Evolutionary conservation across 768 basidiomycete species (phyloP).

Genomic region (Macrolepiota dolichaula): DNA sequence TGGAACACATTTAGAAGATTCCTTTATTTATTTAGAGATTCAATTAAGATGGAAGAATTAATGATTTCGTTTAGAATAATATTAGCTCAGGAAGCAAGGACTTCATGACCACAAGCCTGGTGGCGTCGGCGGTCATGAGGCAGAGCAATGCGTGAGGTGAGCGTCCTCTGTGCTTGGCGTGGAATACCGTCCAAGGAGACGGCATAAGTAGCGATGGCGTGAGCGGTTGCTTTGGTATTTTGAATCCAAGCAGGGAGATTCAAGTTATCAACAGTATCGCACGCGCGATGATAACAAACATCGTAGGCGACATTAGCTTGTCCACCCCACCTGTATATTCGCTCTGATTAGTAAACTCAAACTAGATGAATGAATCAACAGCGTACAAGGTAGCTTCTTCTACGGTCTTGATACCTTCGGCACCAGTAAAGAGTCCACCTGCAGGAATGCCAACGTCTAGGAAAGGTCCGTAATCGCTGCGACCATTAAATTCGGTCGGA

Average conservation of each 20-base stretch:
- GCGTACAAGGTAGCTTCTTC: conserved; percentile 22
- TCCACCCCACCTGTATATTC: conserved; percentile 24
- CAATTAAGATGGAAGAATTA: too few species aligned
- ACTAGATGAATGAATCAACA: neutral
- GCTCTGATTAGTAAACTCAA: neutral
- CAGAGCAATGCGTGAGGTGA: conserved; percentile 9
- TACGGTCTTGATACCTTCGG: conserved; percentile 25
- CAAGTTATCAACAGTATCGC: conserved; percentile 26
- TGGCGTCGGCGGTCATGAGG: conserved; percentile 18
- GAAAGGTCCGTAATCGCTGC: conserved; percentile 30
- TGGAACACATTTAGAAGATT: too few species aligned
- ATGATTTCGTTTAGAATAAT: too few species aligned
- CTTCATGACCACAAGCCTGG: conserved; percentile 16
- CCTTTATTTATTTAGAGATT: too few species aligned
- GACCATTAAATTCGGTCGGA: conserved; percentile 22
- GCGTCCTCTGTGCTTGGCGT: neutral
- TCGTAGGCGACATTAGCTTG: conserved; percentile 26
- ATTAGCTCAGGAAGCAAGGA: neutral
- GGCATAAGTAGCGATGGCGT: conserved; percentile 24
- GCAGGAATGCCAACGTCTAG: conserved; percentile 27
- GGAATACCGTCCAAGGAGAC: conserved; percentile 23
- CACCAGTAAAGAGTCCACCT: conserved; percentile 28
- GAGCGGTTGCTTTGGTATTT: conserved; percentile 23
- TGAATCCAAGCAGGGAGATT: conserved; percentile 18
- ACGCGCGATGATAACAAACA: conserved; percentile 26